phyloP scores from a whole-genome alignment of 495 filamentous ascomycete species.

The Aspergillus sclerotiicarbonarius region DNA sequence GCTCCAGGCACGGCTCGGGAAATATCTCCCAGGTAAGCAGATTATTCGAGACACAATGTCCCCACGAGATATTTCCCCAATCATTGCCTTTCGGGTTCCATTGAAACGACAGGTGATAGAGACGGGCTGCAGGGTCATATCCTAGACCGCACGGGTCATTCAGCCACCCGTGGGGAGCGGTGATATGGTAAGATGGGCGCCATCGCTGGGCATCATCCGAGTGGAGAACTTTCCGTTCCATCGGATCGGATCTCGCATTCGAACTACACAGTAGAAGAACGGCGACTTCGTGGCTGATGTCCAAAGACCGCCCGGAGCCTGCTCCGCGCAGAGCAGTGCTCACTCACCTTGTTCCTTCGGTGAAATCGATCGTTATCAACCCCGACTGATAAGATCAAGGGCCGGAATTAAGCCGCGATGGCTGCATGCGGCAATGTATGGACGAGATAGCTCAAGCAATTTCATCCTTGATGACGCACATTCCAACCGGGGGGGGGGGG shows the following conservation, averaged over 20 bases:
- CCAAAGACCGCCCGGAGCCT: background rate
- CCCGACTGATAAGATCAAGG: too few species aligned
- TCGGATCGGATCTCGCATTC: background rate
- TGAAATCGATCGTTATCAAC: too few species aligned
- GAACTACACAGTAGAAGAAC: background rate
- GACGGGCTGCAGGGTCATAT: conserved; percentile 47
- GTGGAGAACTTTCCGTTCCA: background rate
- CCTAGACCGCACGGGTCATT: conserved; percentile 57
- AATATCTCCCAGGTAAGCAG: conserved; percentile 43
- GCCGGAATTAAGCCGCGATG: too few species aligned
- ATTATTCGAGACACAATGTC: conserved; percentile 39
- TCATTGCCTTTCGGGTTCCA: conserved; percentile 46
- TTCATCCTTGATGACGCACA: too few species aligned
- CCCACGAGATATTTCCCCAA: conserved; percentile 50
- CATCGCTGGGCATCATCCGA: conserved; percentile 20
- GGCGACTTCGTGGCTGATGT: background rate
- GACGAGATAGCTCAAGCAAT: too few species aligned
- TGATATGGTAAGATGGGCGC: conserved; percentile 51
- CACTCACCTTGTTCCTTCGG: too few species aligned
- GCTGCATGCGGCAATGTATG: too few species aligned
- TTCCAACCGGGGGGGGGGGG: too few species aligned
- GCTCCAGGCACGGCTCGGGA: conserved; percentile 32
- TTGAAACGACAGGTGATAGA: conserved; percentile 46
- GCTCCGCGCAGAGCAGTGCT: too few species aligned
- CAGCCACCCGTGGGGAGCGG: conserved; percentile 52